Conservation (phyloP, 1,284 basidiomycete genomes). For the Marasmius oreades region DNA sequence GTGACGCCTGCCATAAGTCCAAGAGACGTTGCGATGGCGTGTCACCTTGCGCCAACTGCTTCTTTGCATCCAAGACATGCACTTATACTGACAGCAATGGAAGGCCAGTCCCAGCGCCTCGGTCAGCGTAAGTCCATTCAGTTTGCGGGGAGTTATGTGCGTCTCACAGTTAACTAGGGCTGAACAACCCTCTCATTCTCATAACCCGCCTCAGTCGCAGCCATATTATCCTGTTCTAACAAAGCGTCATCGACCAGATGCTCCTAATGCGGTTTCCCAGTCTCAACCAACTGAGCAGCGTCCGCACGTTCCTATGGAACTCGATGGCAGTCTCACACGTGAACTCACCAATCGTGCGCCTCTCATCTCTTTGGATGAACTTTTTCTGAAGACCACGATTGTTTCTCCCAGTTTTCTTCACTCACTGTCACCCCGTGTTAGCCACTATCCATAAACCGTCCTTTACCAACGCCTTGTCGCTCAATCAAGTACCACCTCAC, state of each 20-base stretch:
- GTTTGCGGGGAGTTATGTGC: not conserved
- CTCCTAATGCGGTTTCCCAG: constrained; percentile 20
- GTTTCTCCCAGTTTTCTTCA: constrained; percentile 63
- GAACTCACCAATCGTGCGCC: constrained; percentile 72
- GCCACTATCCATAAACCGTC: constrained; percentile 73
- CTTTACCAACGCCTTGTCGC: constrained; percentile 60
- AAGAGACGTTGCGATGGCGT: constrained; percentile 81
- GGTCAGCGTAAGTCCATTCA: constrained; percentile 16
- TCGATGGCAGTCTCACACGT: constrained; percentile 61
- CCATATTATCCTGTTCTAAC: constrained; percentile 1
- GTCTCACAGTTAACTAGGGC: constrained; percentile 12
- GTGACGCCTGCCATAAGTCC: constrained; percentile 79
- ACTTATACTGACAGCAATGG: constrained; percentile 78
- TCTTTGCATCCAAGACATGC: constrained; percentile 76
- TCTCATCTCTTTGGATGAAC: constrained; percentile 4
- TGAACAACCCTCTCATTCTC: not conserved
- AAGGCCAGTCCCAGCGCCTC: constrained; percentile 70
- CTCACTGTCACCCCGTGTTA: constrained; percentile 72
- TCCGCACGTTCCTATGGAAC: constrained; percentile 37
- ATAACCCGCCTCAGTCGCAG: constrained; percentile 2
- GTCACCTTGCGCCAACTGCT: constrained; percentile 82
- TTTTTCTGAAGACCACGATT: constrained; percentile 5
- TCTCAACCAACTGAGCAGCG: constrained; percentile 27
- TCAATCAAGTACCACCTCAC: constrained; percentile 61
- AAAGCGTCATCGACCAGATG: not conserved